Base-by-base conservation (phyloP, 129 eudicot genomes). In the Lactuca saligna region DNA sequence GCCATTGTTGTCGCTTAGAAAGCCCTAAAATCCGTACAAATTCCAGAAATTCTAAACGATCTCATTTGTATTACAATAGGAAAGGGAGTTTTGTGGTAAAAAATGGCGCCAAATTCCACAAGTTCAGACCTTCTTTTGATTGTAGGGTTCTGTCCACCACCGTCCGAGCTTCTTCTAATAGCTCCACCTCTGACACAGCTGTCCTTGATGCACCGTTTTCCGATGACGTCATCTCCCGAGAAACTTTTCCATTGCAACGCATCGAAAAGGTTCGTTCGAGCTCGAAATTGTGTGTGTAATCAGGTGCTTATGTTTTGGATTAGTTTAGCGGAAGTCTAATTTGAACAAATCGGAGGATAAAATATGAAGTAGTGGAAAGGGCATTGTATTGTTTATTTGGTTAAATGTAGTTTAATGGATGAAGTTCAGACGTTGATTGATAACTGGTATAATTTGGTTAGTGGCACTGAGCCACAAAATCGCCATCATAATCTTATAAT, bases 161-260 rank as follows among this genome's bases (percentile, higher is more conserved):
- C 6, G 49, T 39, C 9, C 65, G 79, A 74, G 75, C 72, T 75
- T 64, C 76, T 74, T 73, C 83, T 33, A 33, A 50, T 58, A 71
- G 75, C 71, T 81, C 95, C 69, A 16, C 60, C 49, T 83, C 77
- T 17, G 70, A 76, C 38, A 37, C 87, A 11, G 68, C 88, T 73
- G 50, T 75, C 13, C 79, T 75, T 31, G 86, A 87, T 15, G 65
- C 87, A 34, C 17, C 78, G 7, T 76, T 84, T 1, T 51, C 86
- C 39, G 34, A 76, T 44, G 81, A 86, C 17, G 83, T 87, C 69
- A 61, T 79, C 10, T 85, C 74, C 66, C 44, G 54, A 31, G 75
- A 85, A 59, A 81, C 79, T 9, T 93, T 79, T 66, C 75, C 75
- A 0, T 34, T 93, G 44, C 77, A 74, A 75, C 85, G 91, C 54